These are phyloP conservation scores for Lactarius sanguifluus DNA, from an alignment of 768 basidiomycete genomes.

Conservation along the genomic window DNA sequence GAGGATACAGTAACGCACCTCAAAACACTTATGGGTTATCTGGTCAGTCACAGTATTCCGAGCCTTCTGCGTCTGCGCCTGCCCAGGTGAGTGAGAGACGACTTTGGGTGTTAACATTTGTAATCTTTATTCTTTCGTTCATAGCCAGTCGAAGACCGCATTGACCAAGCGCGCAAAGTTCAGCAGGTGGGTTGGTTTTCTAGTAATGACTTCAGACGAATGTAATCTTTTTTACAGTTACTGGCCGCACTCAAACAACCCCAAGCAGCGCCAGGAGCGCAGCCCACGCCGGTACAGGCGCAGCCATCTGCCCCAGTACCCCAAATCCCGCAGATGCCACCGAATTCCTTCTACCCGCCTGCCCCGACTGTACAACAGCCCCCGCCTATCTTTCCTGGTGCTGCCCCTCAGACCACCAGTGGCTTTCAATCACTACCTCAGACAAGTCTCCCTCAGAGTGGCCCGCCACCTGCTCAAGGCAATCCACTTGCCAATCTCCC, in stretches of 20 bases:
- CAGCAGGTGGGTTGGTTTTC: constrained; percentile 54
- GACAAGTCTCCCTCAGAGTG: constrained; percentile 22
- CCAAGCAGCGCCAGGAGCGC: constrained; percentile 41
- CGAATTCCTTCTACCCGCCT: constrained; percentile 47
- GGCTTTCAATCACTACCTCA: constrained; percentile 28
- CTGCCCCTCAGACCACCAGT: constrained; percentile 23
- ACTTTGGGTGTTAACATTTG: not conserved
- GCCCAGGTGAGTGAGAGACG: constrained; percentile 34
- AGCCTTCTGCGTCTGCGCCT: constrained; percentile 31
- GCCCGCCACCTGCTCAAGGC: constrained; percentile 17
- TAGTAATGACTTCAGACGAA: not conserved
- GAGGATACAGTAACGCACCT: constrained; percentile 26
- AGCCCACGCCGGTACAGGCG: constrained; percentile 38
- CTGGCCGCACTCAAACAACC: constrained; percentile 81
- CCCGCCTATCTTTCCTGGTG: constrained; percentile 26
- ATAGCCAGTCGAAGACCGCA: constrained; percentile 67
- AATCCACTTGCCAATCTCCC: constrained; percentile 23
- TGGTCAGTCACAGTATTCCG: constrained; percentile 36
- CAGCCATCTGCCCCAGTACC: constrained; percentile 31
- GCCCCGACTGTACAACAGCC: constrained; percentile 36
- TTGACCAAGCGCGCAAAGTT: constrained; percentile 85
- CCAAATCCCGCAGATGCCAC: constrained; percentile 33
- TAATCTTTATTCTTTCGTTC: constrained; percentile 1
- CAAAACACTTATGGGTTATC: constrained; percentile 34
- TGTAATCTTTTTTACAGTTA: constrained; percentile 40